These are phyloP conservation scores for Metschnikowia gruessii DNA, from an alignment of 805 yeast species.

Conservation along the genomic window DNA sequence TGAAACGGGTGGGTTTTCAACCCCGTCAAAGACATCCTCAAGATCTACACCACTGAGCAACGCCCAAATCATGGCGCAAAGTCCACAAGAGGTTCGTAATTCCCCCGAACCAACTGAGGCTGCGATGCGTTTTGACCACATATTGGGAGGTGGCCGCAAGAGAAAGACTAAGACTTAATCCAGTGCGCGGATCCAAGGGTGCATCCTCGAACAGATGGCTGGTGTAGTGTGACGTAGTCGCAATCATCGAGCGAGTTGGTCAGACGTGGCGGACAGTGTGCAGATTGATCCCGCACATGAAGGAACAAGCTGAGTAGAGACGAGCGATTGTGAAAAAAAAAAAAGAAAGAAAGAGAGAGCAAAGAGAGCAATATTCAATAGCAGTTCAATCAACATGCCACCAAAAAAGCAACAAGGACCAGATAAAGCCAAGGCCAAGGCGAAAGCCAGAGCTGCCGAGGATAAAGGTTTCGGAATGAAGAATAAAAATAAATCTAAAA, in stretches of 20 bases:
- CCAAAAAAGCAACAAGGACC: constrained; percentile 64
- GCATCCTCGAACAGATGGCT: background rate
- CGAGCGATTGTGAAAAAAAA: constrained; percentile 14
- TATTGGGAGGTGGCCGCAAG: constrained; percentile 17
- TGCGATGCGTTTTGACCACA: constrained; percentile 14
- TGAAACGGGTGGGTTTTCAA: constrained; percentile 8
- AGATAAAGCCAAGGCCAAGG: constrained; percentile 65
- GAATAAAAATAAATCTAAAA: constrained; percentile 91
- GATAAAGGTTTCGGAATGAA: constrained; percentile 95
- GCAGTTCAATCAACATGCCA: constrained; percentile 49
- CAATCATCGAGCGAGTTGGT: constrained; percentile 2
- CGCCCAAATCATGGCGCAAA: constrained; percentile 10
- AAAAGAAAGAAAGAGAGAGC: background rate
- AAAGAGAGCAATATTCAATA: constrained; percentile 5
- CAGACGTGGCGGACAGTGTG: constrained; percentile 4
- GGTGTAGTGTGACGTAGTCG: background rate
- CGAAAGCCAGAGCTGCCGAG: constrained; percentile 60
- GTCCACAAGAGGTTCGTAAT: constrained; percentile 13
- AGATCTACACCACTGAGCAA: constrained; percentile 11
- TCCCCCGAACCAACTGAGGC: constrained; percentile 16
- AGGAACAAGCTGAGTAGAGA: constrained; percentile 8
- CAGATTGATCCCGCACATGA: constrained; percentile 10
- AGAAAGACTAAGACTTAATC: constrained; percentile 8
- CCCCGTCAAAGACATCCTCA: constrained; percentile 9
- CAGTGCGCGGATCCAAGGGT: background rate